A percentile compares a stretch with the other conserved stretches of the same genome.
Conservation (phyloP, 148 eudicot genomes). For the Camellia granthamiana region DNA sequence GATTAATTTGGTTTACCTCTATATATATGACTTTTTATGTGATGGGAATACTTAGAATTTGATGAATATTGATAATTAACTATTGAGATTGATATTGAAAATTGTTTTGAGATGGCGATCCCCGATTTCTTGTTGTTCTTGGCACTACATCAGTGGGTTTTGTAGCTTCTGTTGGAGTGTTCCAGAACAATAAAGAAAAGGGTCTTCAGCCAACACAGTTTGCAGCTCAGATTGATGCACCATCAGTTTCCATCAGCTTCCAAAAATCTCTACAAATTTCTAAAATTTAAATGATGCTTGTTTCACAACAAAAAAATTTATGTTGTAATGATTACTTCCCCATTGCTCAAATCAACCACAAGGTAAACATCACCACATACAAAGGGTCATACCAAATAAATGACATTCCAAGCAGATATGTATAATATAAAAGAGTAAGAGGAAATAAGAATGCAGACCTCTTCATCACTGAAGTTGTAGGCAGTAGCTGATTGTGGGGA, state of each 20-base stretch:
- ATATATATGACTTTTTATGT: too few relatives aligned
- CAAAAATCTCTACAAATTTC: not conserved
- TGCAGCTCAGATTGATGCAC: not conserved
- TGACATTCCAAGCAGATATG: too few relatives aligned
- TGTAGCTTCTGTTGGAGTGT: not conserved
- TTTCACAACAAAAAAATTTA: not conserved
- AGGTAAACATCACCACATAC: not conserved
- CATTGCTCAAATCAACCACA: not conserved
- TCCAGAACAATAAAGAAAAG: too few relatives aligned
- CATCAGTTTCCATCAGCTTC: not conserved
- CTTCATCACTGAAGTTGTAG: slow-evolving; percentile 71
- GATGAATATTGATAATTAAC: too few relatives aligned
- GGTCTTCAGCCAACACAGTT: not conserved
- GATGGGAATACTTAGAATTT: too few relatives aligned
- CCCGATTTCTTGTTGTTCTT: too few relatives aligned
- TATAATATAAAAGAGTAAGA: not conserved
- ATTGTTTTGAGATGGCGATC: too few relatives aligned
- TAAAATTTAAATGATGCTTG: not conserved
- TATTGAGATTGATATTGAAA: too few relatives aligned
- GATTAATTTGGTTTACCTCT: too few relatives aligned
- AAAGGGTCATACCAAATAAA: too few relatives aligned
- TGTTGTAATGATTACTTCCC: not conserved
- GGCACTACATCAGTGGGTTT: not conserved
- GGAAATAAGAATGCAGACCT: slow-evolving; percentile 51
- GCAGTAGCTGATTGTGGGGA: slow-evolving; percentile 79